A percentile compares a stretch with the other conserved stretches of the same genome.
Conservation (phyloP, 2,329 filamentous ascomycete species). For the Sporothrix pseudoabietina region DNA sequence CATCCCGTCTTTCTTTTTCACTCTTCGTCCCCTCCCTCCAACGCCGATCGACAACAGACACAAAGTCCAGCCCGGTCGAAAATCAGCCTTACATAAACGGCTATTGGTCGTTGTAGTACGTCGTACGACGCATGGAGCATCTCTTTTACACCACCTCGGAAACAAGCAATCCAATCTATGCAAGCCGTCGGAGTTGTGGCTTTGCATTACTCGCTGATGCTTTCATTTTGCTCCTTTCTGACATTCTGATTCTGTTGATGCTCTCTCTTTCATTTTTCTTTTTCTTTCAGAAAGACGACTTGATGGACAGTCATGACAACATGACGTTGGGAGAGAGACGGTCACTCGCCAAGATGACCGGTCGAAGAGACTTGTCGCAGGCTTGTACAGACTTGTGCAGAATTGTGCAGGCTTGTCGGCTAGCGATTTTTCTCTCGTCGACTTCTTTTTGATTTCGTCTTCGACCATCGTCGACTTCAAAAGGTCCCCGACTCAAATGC, state of each 20-base stretch:
- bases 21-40: neutral
- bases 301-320: too few relatives aligned
- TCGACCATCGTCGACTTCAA: neutral
- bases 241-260: too few relatives aligned
- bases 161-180: neutral
- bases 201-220: neutral
- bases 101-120: neutral
- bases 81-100: conserved; percentile 5
- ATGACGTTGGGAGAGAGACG: too few relatives aligned
- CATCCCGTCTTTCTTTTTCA: neutral
- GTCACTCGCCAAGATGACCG: too few relatives aligned
- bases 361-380: too few relatives aligned
- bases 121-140: too few relatives aligned
- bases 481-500: neutral
- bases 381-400: too few relatives aligned
- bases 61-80: neutral
- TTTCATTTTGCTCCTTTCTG: neutral
- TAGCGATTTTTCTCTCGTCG: conserved; percentile 1
- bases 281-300: neutral
- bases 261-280: neutral
- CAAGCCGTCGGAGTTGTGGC: neutral
- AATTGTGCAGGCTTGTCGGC: too few relatives aligned
- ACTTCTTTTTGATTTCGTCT: neutral
- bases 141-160: neutral
- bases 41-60: neutral